These are phyloP conservation scores for Aspergillus novoparasiticus DNA, from an alignment of 2,329 filamentous ascomycete species.

Conservation along the genomic window DNA sequence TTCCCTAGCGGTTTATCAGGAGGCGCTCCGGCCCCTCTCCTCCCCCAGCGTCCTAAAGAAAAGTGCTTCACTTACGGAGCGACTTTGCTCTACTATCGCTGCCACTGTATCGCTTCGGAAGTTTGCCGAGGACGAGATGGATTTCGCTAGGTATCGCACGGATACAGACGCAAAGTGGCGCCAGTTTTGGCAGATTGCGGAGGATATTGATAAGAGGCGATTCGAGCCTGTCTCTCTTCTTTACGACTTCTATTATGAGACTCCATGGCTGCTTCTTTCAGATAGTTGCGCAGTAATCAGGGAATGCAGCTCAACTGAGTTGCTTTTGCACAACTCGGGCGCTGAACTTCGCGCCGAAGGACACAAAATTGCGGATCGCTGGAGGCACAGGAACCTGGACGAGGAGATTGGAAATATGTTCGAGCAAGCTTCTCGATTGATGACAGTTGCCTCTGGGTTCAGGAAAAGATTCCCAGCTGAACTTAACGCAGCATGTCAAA, in stretches of 20 bases:
- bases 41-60: slow-evolving; percentile 48
- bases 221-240: slow-evolving; percentile 79
- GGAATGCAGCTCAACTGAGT: slow-evolving; percentile 76
- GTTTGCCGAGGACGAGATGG: slow-evolving; percentile 64
- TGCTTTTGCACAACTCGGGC: slow-evolving; percentile 69
- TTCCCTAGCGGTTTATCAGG: slow-evolving; percentile 78
- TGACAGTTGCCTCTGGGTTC: slow-evolving; percentile 71
- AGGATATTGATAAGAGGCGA: slow-evolving; percentile 83
- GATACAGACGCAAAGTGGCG: slow-evolving; percentile 85
- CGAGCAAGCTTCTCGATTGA: slow-evolving; percentile 61
- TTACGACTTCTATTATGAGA: slow-evolving; percentile 68
- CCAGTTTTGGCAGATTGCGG: slow-evolving; percentile 80
- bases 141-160: slow-evolving; percentile 73
- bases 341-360: slow-evolving; percentile 40
- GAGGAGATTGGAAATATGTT: slow-evolving; percentile 56
- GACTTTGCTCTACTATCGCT: slow-evolving; percentile 72
- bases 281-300: slow-evolving; percentile 79
- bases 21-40: slow-evolving; percentile 53
- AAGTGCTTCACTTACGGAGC: slow-evolving; percentile 68
- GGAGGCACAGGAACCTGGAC: slow-evolving; percentile 47
- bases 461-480: slow-evolving; percentile 70
- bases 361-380: slow-evolving; percentile 42
- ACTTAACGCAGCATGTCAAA: slow-evolving; percentile 67
- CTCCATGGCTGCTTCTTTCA: slow-evolving; percentile 82
- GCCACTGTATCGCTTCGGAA: slow-evolving; percentile 68